Evolutionary conservation across 2,329 filamentous ascomycete genomes (phyloP), one percentile per base, ranked within the genome.

Genomic region (Trichoderma oligosporum): DNA sequence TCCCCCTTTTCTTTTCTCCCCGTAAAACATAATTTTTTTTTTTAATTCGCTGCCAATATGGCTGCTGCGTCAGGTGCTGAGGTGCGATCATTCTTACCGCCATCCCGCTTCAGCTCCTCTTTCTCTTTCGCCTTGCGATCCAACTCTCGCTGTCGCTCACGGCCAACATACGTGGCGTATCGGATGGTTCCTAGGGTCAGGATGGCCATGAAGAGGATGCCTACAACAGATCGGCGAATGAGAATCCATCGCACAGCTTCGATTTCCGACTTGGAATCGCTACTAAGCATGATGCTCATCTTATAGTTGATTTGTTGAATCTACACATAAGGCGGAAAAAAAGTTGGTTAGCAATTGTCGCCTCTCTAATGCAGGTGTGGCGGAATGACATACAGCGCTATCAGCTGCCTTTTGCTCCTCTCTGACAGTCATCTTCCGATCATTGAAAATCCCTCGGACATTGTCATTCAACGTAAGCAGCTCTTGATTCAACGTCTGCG

Each of bases 261-360:
- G 47, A 97, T 92, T 65, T 97, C 89, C 4, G 89, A 93, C 70
- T 93, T 92, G 46, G 88, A 85, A 71, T 97, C 94, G 61, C 90
- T 94, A 70, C 91, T 95, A 41, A 99, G 81, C 38, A 84, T 81
- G 29, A 96, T 91, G 20, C 89, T 95, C 71, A 99, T 97, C 71
- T 96, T 94, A 74, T 97, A 96, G 73, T 93, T 96, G 64, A 97
- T 81, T 75, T 96, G 88, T 78, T 97, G 92, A 61, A 96, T 92
- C 80, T 90, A 66, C 4, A 16, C n/a, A n/a, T n/a, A n/a, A n/a
- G 27, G 1, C 5, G 20, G 25, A 7, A 16, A 24, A 18, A 12
- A 14, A 11, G 27, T 31, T 31, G 27, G 41, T 54, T n/a, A 54
- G 51, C 31, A 42, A 42, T 22, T 18, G 33, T 14, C 22, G 5